Conservation (phyloP, 306 rosid genomes). For the Vicia sativa region DNA sequence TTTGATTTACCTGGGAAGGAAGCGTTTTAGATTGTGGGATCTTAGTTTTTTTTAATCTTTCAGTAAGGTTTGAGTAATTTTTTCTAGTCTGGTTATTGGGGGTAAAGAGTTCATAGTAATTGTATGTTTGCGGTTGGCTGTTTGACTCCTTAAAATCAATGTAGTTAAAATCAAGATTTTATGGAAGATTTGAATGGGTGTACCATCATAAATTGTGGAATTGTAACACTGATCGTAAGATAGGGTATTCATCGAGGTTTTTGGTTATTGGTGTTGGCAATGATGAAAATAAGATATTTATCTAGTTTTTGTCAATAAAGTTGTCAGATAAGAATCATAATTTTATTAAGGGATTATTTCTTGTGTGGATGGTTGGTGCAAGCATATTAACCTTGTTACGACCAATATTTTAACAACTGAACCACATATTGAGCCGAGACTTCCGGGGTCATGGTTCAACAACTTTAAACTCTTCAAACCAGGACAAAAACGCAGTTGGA, state of each 20-base stretch:
- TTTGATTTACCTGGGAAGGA: not conserved
- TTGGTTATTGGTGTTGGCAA: not conserved
- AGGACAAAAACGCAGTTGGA: not conserved
- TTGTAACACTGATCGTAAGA: too few species aligned
- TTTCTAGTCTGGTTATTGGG: constrained; percentile 15
- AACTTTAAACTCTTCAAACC: not conserved
- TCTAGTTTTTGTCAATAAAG: not conserved
- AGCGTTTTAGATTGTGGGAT: not conserved
- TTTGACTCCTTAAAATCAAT: not conserved
- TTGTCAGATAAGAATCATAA: constrained; percentile 18
- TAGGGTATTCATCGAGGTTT: too few species aligned
- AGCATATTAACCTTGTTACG: not conserved
- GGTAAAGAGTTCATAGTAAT: not conserved
- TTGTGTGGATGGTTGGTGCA: not conserved
- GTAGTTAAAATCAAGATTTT: too few species aligned
- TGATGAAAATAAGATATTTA: constrained; percentile 13
- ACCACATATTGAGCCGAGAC: not conserved
- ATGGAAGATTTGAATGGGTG: too few species aligned
- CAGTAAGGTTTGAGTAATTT: not conserved
- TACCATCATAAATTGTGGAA: too few species aligned
- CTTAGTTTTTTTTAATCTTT: not conserved
- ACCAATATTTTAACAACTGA: not conserved
- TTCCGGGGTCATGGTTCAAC: not conserved
- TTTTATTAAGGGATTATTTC: constrained; percentile 13
- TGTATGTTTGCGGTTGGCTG: not conserved